A percentile compares a stretch with the other conserved stretches of the same genome.
phyloP scores from a whole-genome alignment of 1,139 yeast species.

The Magnusiomyces sp. region DNA sequence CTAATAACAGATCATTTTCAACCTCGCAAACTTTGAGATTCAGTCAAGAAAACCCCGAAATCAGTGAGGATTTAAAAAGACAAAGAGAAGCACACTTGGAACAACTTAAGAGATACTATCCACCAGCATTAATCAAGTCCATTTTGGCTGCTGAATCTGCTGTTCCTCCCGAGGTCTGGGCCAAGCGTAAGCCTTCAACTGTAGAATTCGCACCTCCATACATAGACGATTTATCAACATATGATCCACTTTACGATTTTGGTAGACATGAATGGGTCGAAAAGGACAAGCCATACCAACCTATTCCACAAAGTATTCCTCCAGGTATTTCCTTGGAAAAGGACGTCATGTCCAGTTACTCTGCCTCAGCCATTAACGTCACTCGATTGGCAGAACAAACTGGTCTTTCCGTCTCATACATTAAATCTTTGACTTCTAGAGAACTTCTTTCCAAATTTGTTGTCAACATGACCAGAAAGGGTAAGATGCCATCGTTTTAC shows the following conservation, averaged over 20 bases:
- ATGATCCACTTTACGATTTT: slow-evolving; percentile 52
- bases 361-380: slow-evolving; percentile 39
- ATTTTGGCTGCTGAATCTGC: slow-evolving; percentile 72
- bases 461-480: slow-evolving; percentile 88
- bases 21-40: no score
- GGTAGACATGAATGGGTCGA: slow-evolving; percentile 40
- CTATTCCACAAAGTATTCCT: slow-evolving; percentile 35
- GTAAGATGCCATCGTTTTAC: slow-evolving; percentile 80
- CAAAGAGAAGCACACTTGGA: slow-evolving; percentile 44
- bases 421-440: slow-evolving; percentile 55
- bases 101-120: slow-evolving; percentile 59
- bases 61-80: slow-evolving; percentile 11
- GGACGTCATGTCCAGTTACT: slow-evolving; percentile 26
- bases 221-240: slow-evolving; percentile 49
- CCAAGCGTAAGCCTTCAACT: slow-evolving; percentile 29
- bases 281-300: slow-evolving; percentile 37
- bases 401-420: slow-evolving; percentile 62
- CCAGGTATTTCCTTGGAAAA: slow-evolving; percentile 33
- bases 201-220: slow-evolving; percentile 52
- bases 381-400: slow-evolving; percentile 43
- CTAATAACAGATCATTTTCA: no score
- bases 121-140: slow-evolving; percentile 69
- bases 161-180: slow-evolving; percentile 54
- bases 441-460: slow-evolving; percentile 51
- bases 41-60: not conserved